These are phyloP conservation scores for Lignosus rhinocerotis DNA, from an alignment of 1,284 basidiomycete species.

Conservation along the genomic window DNA sequence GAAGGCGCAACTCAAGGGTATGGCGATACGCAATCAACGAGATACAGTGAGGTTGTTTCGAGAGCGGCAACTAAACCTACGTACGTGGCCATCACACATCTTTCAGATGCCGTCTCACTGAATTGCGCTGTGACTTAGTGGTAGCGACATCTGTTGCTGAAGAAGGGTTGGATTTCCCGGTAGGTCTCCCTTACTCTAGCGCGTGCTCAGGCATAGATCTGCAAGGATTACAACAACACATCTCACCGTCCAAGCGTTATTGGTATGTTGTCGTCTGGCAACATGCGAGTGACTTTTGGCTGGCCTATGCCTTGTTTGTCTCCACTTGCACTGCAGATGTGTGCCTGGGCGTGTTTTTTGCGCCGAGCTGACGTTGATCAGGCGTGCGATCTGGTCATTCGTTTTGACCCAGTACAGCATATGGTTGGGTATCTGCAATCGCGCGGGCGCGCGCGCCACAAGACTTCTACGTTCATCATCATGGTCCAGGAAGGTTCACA, in stretches of 20 bases:
- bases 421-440: constrained; percentile 85
- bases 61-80: constrained; percentile 63
- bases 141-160: constrained; percentile 86
- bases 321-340: constrained; percentile 8
- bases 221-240: constrained; percentile 8
- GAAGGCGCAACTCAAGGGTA: constrained; percentile 48
- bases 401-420: constrained; percentile 76
- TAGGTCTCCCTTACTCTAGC: constrained; percentile 32
- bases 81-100: constrained; percentile 43
- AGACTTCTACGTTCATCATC: constrained; percentile 73
- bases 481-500: constrained; percentile 69
- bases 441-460: constrained; percentile 77
- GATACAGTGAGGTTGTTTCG: constrained; percentile 67
- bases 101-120: background rate
- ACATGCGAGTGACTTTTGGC: constrained; percentile 9
- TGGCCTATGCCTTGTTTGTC: constrained; percentile 8
- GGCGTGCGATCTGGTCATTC: constrained; percentile 83
- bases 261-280: constrained; percentile 7
- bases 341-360: background rate
- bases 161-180: constrained; percentile 85
- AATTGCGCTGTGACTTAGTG: constrained; percentile 42
- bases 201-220: constrained; percentile 1
- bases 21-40: constrained; percentile 53
- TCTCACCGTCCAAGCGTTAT: constrained; percentile 11
- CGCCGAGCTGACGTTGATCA: constrained; percentile 30